These are phyloP conservation scores for Gossypium mustelinum DNA, from an alignment of 345 rosid species.

Conservation along the genomic window DNA sequence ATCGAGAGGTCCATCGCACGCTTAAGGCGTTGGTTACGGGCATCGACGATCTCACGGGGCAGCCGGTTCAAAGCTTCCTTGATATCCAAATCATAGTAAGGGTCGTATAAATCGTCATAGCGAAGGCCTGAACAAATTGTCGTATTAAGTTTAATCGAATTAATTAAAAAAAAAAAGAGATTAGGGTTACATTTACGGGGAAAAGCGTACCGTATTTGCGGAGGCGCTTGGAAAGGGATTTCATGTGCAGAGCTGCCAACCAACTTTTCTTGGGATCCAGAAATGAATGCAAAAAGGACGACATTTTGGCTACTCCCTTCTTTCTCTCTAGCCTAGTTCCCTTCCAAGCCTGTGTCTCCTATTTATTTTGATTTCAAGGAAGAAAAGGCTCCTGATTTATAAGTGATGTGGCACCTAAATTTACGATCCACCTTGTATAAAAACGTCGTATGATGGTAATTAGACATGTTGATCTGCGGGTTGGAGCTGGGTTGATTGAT, in stretches of 20 bases:
- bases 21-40: conserved; percentile 93
- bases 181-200: conserved; percentile 28
- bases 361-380: not conserved
- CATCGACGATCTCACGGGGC: conserved; percentile 85
- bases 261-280: conserved; percentile 70
- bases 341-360: not conserved
- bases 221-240: conserved; percentile 62
- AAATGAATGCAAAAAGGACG: conserved; percentile 15
- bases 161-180: not conserved
- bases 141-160: not conserved
- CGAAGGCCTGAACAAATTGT: conserved; percentile 51
- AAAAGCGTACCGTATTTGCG: conserved; percentile 49
- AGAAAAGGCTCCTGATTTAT: not conserved
- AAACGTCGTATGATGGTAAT: no score
- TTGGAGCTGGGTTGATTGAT: no score
- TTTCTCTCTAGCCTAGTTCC: not conserved
- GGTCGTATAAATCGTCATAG: conserved; percentile 90
- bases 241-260: conserved; percentile 75
- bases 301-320: conserved; percentile 8
- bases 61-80: conserved; percentile 86
- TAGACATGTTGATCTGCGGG: no score
- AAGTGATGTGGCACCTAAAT: no score
- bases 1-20: conserved; percentile 98
- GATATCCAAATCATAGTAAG: conserved; percentile 69
- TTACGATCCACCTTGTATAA: no score